Conservation (phyloP, 192 early-diverging fungal species). For the Globomyces pollinis-pini region DNA sequence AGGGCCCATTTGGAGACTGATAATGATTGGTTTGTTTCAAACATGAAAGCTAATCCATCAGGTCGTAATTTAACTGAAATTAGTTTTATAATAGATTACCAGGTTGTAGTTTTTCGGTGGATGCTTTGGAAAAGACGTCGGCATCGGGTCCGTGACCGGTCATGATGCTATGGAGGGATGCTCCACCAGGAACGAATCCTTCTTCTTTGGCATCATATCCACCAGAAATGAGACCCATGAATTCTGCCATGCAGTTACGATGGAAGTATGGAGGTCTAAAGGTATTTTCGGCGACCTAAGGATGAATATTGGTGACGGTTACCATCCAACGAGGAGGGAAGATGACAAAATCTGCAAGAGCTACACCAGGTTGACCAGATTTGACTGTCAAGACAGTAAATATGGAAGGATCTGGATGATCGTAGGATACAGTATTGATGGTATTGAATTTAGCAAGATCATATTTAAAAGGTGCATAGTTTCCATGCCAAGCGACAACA, state of each 20-base stretch:
- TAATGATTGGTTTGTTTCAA: constrained; percentile 78
- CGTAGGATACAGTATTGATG: constrained; percentile 82
- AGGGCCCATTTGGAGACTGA: constrained; percentile 76
- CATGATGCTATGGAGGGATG: constrained; percentile 69
- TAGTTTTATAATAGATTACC: constrained; percentile 58
- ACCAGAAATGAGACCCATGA: constrained; percentile 92
- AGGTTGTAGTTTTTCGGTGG: constrained; percentile 65
- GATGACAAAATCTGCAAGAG: constrained; percentile 91
- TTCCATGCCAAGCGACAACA: constrained; percentile 97
- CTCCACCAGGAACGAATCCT: constrained; percentile 89
- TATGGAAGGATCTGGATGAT: constrained; percentile 94
- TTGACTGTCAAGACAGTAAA: constrained; percentile 92
- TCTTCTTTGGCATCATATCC: constrained; percentile 89
- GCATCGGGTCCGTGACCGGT: constrained; percentile 90
- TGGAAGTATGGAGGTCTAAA: constrained; percentile 96
- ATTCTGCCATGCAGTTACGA: constrained; percentile 96
- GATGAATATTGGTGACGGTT: neutral
- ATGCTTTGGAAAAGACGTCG: constrained; percentile 64
- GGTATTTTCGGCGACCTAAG: constrained; percentile 77
- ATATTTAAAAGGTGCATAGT: constrained; percentile 94
- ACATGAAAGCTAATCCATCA: constrained; percentile 89
- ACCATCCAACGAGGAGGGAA: constrained; percentile 89
- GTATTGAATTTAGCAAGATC: constrained; percentile 75
- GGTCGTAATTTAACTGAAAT: constrained; percentile 73
- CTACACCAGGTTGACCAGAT: constrained; percentile 74